Percentiles rank a stretch among this genome's conserved stretches.
These are phyloP conservation scores for Solanum megistacrolobum DNA, from an alignment of 257 asterid species.

Conservation along the genomic window DNA sequence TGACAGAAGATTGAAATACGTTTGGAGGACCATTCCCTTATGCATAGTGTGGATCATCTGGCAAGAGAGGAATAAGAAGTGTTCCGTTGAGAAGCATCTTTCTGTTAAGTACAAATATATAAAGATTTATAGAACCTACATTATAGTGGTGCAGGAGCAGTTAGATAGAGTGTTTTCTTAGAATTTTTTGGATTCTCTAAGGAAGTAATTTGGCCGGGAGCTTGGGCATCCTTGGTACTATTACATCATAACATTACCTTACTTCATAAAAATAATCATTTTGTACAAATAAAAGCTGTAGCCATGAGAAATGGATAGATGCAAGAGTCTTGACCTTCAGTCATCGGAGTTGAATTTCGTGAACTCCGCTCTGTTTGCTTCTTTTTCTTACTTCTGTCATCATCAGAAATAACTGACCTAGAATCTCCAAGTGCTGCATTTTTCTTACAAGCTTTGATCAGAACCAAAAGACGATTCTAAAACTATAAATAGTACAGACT, in stretches of 20 bases:
- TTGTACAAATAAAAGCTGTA: background rate
- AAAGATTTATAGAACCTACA: background rate
- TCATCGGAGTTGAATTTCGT: constrained; percentile 19
- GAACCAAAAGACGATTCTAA: background rate
- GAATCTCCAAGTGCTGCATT: constrained; percentile 70
- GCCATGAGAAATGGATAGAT: background rate
- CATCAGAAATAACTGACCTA: constrained; percentile 36
- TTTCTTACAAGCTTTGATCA: background rate
- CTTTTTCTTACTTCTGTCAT: constrained; percentile 26
- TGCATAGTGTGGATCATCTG: background rate
- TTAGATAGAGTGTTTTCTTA: background rate
- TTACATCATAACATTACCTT: background rate
- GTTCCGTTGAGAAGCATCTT: background rate
- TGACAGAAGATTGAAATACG: background rate
- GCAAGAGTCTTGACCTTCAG: constrained; percentile 26
- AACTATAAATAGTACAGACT: background rate
- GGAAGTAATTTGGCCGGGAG: background rate
- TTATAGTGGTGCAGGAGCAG: background rate
- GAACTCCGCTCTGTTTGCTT: constrained; percentile 12
- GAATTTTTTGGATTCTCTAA: background rate
- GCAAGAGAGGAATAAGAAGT: background rate
- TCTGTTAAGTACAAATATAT: background rate
- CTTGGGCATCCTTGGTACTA: background rate
- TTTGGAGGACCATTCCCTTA: background rate
- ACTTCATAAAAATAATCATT: background rate